Base-by-base conservation (phyloP, 164 flowering plant genomes). In the Vitis amurensis region DNA sequence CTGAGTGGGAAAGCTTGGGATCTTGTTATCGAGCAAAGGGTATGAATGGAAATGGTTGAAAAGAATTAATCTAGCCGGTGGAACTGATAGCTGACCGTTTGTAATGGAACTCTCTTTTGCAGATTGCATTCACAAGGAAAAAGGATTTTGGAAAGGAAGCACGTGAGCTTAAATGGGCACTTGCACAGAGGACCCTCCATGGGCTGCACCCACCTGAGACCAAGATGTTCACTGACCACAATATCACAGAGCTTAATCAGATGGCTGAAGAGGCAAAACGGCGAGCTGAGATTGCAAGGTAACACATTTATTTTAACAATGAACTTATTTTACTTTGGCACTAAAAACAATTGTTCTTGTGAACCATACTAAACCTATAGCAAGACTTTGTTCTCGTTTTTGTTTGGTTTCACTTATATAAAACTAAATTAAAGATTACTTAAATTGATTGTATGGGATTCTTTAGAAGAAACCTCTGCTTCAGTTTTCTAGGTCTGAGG, bases 91-190 rank as follows among this genome's bases (percentile, higher is more conserved):
- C 52, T 37, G 30, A 67, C 14, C 16, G n/a, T 64, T 2, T 69
- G 49, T 49, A 9, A n/a, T 56, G 15, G 61, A 13, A 50, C 59
- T 31, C 19, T 55, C 1, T 75, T 62, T 68, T 77, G 73, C 89
- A 92, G 98, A 86, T 85, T 84, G 97, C 98, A 47, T 90, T 94
- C 81, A 94, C 97, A 8, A 89, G 93, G 86, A 76, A 90, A 59
- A 94, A 89, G 81, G 91, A 92, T 77, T 92, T 90, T 48, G 94
- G 98, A 1, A 94, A 88, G 76, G 96, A 93, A 82, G 91, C 81
- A 51, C 87, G 94, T 5, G 94, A 88, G 79, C 94, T 90, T n/a
- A 77, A 85, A 81, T 94, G 98, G 98, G 96, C 98, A 13, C 93
- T 83, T 81, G 97, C 96, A 63, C 93, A 92, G 68, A 85, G 97